Percentiles rank a stretch among this genome's conserved stretches.
phyloP scores from a whole-genome alignment of 192 early-diverging fungal species.

The Coemansia sp. region DNA sequence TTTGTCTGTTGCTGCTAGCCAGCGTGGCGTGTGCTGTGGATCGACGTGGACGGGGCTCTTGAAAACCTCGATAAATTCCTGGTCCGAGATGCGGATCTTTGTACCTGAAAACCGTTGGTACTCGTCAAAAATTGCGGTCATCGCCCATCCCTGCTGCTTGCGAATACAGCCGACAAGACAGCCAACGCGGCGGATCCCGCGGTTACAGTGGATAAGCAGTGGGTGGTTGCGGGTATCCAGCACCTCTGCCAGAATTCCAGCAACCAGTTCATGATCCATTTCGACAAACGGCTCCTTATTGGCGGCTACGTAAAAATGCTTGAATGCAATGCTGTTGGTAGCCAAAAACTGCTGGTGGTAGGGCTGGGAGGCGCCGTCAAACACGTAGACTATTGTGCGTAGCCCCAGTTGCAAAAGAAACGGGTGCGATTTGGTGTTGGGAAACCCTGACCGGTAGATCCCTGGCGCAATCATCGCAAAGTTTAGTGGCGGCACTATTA shows the following conservation, averaged over 20 bases:
- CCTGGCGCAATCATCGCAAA: conserved; percentile 93
- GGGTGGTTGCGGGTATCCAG: conserved; percentile 52
- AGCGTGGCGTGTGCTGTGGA: conserved; percentile 19
- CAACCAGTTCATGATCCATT: conserved; percentile 33
- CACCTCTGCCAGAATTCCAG: conserved; percentile 31
- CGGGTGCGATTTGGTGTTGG: conserved; percentile 85
- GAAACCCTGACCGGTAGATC: conserved; percentile 92
- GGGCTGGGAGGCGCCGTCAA: conserved; percentile 69
- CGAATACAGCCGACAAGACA: conserved; percentile 91
- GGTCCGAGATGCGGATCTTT: conserved; percentile 85
- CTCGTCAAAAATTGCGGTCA: conserved; percentile 97
- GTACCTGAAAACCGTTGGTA: conserved; percentile 90
- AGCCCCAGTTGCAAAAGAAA: conserved; percentile 84
- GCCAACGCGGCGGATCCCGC: conserved; percentile 91
- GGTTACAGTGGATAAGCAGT: conserved; percentile 89
- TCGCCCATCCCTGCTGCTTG: conserved; percentile 92
- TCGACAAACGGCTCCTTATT: conserved; percentile 72
- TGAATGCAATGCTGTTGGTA: conserved; percentile 67
- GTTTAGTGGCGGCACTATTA: conserved; percentile 88
- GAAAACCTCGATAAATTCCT: conserved; percentile 73
- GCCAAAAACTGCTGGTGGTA: conserved; percentile 70
- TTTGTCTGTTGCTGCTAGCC: conserved; percentile 18
- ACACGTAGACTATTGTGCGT: conserved; percentile 83
- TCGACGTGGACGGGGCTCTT: conserved; percentile 22
- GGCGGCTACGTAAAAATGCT: conserved; percentile 78